Percentiles rank a stretch among this genome's conserved stretches.
Conservation (phyloP, 257 asterid species). For the Scutellaria barbata region DNA sequence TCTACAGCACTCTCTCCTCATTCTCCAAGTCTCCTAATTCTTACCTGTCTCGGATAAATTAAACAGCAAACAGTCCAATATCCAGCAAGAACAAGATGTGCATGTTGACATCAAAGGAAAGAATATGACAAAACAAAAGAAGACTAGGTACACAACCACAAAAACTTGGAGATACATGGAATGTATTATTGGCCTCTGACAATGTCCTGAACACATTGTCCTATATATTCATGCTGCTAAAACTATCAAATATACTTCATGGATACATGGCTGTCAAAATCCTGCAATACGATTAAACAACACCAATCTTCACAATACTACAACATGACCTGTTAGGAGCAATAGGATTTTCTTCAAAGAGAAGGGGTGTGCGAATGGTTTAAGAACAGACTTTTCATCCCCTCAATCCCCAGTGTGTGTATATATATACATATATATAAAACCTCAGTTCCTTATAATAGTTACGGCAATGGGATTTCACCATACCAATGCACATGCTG, state of each 20-base stretch:
- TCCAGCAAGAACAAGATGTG: slow-evolving; percentile 13
- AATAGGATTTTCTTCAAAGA: background rate
- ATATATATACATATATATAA: too few species aligned
- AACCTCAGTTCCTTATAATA: slow-evolving; percentile 12
- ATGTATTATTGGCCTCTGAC: background rate
- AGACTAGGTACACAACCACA: background rate
- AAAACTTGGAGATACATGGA: background rate
- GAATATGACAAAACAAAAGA: background rate
- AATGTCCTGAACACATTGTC: background rate
- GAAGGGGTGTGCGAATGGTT: background rate
- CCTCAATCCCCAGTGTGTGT: too few species aligned
- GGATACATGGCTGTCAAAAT: background rate
- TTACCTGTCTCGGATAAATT: slow-evolving; percentile 2
- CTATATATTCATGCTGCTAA: slow-evolving; percentile 1
- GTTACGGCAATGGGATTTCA: slow-evolving; percentile 5
- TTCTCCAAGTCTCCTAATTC: slow-evolving; percentile 4
- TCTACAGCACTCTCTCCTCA: slow-evolving; percentile 9
- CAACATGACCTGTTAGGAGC: slow-evolving; percentile 3
- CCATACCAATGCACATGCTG: slow-evolving; percentile 8
- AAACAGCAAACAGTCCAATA: slow-evolving; percentile 16
- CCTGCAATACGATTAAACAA: background rate
- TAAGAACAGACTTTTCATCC: slow-evolving; percentile 9
- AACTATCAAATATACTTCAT: background rate
- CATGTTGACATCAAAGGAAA: slow-evolving; percentile 1
- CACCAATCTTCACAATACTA: background rate